Base-by-base conservation (phyloP, 2,329 filamentous ascomycete genomes). In the Colletotrichum simmondsii region DNA sequence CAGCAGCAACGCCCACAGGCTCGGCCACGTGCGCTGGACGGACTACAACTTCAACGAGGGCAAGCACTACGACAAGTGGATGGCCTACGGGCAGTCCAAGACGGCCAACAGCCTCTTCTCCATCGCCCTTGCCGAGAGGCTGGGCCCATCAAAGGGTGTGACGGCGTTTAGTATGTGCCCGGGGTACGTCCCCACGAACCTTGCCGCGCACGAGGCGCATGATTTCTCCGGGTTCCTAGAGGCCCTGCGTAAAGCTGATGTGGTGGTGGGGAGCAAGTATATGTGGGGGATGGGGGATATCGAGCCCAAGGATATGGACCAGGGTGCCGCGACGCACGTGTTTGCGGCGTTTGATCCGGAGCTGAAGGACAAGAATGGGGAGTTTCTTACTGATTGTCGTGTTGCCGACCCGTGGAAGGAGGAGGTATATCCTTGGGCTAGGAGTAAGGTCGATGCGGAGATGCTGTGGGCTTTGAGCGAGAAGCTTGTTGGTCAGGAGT, bases 171-270 rank as follows among this genome's bases (percentile, higher is more conserved):
- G 83, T 75, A 81, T 86, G 24, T 86, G 90, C 76, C 88, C 90
- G 0, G 92, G 93, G 28, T 87, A 91, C 73, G 87, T 95, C 16
- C 22, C 24, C 35, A 72, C 72, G 32, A 74, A 74, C 64, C 68
- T 74, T n/a, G 42, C n/a, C 22, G 52, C 52, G 24, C 68, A 74
- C 57, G 64, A 52, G 59, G 59, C 67, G 37, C 46, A 59, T 14
- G 71, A 73, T 14, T 52, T 56, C 22, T 24, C 52, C 19, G 59
- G 37, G n/a, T 63, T 72, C 11, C 12, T 74, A 12, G 68, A 54
- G 14, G 11, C n/a, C 5, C 16, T 72, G 24, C 52, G 61, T 24
- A 49, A 54, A n/a, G 54, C 37, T 7, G 70, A 74, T 16, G 52
- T 22, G 26, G 26, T 52, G 26, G 56, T 72, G 52, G 73, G 73